Evolutionary conservation across 768 basidiomycete species (phyloP).

Genomic region (Ephemerocybe angulata): DNA sequence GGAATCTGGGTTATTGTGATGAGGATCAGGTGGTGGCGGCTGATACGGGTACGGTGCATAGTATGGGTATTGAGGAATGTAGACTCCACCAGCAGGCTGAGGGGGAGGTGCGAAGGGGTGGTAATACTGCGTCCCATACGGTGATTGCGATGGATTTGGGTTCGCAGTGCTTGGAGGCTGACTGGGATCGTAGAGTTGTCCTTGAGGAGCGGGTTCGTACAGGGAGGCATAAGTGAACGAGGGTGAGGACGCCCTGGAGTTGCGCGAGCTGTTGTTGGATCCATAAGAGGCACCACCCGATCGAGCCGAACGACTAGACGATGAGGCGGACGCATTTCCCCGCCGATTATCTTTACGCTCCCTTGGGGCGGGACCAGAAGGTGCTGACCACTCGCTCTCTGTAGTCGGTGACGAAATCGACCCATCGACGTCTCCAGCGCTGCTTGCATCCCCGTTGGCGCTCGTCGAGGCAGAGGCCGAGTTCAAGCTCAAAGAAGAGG

Average conservation of each 20-base stretch:
- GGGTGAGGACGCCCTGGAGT: conserved; percentile 72
- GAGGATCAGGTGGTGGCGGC: conserved; percentile 15
- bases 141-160: no score
- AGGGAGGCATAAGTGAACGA: conserved; percentile 71
- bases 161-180: conserved; percentile 23
- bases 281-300: conserved; percentile 48
- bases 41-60: conserved; percentile 22
- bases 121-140: conserved; percentile 29
- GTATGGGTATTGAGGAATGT: conserved; percentile 16
- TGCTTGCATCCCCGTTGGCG: conserved; percentile 48
- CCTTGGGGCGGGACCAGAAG: conserved; percentile 45
- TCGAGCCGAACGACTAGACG: conserved; percentile 59
- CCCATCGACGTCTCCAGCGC: conserved; percentile 64
- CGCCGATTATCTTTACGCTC: conserved; percentile 55
- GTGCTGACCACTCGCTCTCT: conserved; percentile 76
- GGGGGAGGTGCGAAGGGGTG: conserved; percentile 32
- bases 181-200: conserved; percentile 46
- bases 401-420: conserved; percentile 68
- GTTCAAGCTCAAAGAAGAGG: conserved; percentile 67
- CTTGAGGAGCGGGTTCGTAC: conserved; percentile 55
- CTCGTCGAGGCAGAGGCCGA: conserved; percentile 61
- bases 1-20: conserved; percentile 12
- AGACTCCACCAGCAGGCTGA: conserved; percentile 17
- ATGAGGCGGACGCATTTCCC: conserved; percentile 45
- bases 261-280: conserved; percentile 59